Evolutionary conservation across 2,329 filamentous ascomycete genomes (phyloP).

Genomic region (Nannizzia gypsea): DNA sequence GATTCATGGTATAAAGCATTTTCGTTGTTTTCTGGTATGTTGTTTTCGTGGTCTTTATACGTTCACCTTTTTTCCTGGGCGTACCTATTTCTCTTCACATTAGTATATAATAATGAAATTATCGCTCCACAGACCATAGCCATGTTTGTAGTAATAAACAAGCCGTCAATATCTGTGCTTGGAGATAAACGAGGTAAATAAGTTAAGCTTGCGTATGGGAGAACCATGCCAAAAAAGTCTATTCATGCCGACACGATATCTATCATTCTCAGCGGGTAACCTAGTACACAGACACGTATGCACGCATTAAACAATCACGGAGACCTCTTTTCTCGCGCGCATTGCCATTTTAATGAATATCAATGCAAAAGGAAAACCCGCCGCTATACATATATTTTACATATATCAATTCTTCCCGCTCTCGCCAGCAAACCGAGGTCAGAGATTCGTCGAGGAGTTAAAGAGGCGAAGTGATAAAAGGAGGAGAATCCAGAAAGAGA

Average conservation of each 20-base stretch:
- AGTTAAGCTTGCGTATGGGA: background rate
- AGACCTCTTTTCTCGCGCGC: background rate
- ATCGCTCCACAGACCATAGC: too few species aligned
- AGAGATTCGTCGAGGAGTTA: background rate
- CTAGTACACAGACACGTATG: constrained; percentile 3
- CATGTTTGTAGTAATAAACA: too few species aligned
- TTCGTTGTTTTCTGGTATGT: too few species aligned
- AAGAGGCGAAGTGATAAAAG: background rate
- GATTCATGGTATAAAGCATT: background rate
- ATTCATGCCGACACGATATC: constrained; percentile 6
- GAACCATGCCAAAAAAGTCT: constrained; percentile 4
- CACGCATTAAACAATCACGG: background rate
- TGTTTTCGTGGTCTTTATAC: too few species aligned
- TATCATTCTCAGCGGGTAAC: constrained; percentile 4
- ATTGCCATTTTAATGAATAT: background rate
- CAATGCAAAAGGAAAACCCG: constrained; percentile 3
- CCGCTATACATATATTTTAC: constrained; percentile 4
- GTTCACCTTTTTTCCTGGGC: too few species aligned
- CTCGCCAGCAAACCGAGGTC: background rate
- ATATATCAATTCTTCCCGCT: constrained; percentile 3
- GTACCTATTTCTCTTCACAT: too few species aligned
- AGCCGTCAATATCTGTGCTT: background rate
- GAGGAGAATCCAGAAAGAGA: background rate
- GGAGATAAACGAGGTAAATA: too few species aligned
- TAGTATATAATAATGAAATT: too few species aligned